Percentiles rank a stretch among this genome's conserved stretches.
Conservation (phyloP, 768 basidiomycete genomes). For the Asterophora lycoperdoides region DNA sequence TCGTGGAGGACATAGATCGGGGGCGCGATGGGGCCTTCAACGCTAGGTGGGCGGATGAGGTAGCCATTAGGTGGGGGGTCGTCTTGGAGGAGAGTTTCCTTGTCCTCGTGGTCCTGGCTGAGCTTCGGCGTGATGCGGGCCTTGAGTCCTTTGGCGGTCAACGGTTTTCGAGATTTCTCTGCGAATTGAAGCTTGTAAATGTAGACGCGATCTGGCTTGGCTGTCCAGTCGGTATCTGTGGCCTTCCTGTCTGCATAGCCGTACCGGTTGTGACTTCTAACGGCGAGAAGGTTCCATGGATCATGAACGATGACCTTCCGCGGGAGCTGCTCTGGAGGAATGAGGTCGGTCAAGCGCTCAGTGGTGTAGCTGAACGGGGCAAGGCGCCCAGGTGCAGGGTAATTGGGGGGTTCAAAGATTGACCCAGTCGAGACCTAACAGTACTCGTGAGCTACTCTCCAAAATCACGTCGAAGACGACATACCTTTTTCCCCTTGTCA, state of each 20-base stretch:
- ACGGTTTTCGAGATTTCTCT: neutral
- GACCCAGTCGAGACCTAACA: constrained; percentile 16
- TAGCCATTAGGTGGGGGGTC: constrained; percentile 2
- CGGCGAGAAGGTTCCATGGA: constrained; percentile 32
- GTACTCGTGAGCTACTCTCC: neutral
- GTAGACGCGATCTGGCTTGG: constrained; percentile 26
- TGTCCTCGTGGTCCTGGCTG: too few relatives aligned
- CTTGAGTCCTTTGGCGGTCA: constrained; percentile 10
- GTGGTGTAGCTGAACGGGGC: constrained; percentile 30
- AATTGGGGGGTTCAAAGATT: constrained; percentile 29
- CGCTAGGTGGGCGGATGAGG: constrained; percentile 9
- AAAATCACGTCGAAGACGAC: neutral
- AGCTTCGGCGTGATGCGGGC: neutral
- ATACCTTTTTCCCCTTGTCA: neutral
- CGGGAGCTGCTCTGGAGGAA: constrained; percentile 28
- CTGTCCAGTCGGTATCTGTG: constrained; percentile 20
- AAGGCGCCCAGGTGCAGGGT: constrained; percentile 39
- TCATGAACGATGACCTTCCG: constrained; percentile 41
- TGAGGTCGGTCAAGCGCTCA: constrained; percentile 20
- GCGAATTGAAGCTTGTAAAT: constrained; percentile 27
- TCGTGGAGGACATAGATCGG: constrained; percentile 27
- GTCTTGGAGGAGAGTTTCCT: too few relatives aligned
- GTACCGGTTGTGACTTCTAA: constrained; percentile 2
- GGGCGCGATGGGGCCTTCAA: constrained; percentile 16
- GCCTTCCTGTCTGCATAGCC: neutral